Conservation (phyloP, 1,139 yeast genomes). For the Taphrina wiesneri region DNA sequence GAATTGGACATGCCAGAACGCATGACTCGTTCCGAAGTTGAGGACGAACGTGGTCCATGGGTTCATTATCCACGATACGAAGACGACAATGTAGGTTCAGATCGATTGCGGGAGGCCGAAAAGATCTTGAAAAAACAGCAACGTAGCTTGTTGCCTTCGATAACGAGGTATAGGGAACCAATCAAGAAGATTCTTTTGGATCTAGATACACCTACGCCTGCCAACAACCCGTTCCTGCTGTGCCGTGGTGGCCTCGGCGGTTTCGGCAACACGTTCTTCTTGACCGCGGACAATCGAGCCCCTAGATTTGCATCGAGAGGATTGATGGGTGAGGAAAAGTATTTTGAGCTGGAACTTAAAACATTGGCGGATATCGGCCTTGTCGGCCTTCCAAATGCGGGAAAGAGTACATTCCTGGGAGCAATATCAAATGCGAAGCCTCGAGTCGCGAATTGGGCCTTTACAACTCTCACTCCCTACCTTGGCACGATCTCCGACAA, state of each 20-base stretch:
- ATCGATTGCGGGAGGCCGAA: constrained; percentile 19
- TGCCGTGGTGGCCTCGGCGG: constrained; percentile 91
- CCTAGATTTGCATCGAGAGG: constrained; percentile 87
- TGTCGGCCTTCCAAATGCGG: constrained; percentile 95
- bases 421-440: constrained; percentile 92
- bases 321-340: constrained; percentile 63
- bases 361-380: constrained; percentile 88
- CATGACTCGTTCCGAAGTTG: constrained; percentile 64
- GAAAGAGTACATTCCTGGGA: constrained; percentile 81
- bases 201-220: constrained; percentile 59
- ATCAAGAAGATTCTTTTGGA: constrained; percentile 75
- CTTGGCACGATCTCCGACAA: constrained; percentile 62
- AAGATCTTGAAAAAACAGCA: constrained; percentile 53
- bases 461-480: constrained; percentile 88
- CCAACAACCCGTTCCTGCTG: constrained; percentile 60
- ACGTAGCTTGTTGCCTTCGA: constrained; percentile 60
- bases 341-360: constrained; percentile 78
- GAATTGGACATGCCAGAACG: constrained; percentile 64
- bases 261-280: constrained; percentile 91
- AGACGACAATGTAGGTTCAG: constrained; percentile 26
- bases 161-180: constrained; percentile 53
- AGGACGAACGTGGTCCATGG: constrained; percentile 45
- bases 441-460: constrained; percentile 94
- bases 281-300: constrained; percentile 77
- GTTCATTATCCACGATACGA: constrained; percentile 33